Conservation (phyloP, 768 basidiomycete genomes). For the Leccinum rimulosum region DNA sequence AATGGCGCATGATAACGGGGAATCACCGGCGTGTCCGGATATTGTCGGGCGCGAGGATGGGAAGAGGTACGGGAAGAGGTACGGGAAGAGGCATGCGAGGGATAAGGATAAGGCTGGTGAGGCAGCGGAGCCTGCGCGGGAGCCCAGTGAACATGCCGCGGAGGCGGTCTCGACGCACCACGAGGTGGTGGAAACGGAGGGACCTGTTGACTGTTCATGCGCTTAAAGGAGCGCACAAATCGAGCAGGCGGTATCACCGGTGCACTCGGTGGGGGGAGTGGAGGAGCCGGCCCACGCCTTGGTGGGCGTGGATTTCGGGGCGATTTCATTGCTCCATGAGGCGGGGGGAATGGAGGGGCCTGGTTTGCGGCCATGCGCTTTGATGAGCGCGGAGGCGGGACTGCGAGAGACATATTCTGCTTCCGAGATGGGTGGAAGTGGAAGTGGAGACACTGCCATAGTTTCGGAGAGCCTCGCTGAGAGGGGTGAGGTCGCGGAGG, state of each 20-base stretch:
- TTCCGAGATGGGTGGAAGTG: constrained; percentile 27
- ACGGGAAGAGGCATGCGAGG: constrained; percentile 15
- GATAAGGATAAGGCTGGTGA: constrained; percentile 26
- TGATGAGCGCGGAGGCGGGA: constrained; percentile 7
- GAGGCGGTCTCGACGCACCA: constrained; percentile 11
- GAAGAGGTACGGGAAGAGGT: constrained; percentile 13
- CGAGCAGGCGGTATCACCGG: constrained; percentile 8
- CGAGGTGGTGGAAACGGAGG: constrained; percentile 26
- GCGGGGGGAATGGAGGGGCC: constrained; percentile 22
- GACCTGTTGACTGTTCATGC: constrained; percentile 2
- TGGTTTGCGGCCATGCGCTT: constrained; percentile 3
- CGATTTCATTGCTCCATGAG: constrained; percentile 14
- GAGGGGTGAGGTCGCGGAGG: constrained; percentile 12
- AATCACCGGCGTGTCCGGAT: not conserved
- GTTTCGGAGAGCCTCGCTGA: constrained; percentile 12
- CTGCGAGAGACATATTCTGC: constrained; percentile 10
- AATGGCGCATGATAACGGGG: constrained; percentile 24
- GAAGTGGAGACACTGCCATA: constrained; percentile 24
- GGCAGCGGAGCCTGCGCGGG: constrained; percentile 29
- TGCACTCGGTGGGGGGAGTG: constrained; percentile 22
- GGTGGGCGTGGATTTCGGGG: constrained; percentile 11
- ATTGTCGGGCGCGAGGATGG: not conserved
- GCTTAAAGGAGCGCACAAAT: not conserved
- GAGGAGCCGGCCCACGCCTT: constrained; percentile 9
- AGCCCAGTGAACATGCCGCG: constrained; percentile 29